These are phyloP conservation scores for Lachancea waltii DNA, from an alignment of 805 yeast genomes.

Conservation along the genomic window DNA sequence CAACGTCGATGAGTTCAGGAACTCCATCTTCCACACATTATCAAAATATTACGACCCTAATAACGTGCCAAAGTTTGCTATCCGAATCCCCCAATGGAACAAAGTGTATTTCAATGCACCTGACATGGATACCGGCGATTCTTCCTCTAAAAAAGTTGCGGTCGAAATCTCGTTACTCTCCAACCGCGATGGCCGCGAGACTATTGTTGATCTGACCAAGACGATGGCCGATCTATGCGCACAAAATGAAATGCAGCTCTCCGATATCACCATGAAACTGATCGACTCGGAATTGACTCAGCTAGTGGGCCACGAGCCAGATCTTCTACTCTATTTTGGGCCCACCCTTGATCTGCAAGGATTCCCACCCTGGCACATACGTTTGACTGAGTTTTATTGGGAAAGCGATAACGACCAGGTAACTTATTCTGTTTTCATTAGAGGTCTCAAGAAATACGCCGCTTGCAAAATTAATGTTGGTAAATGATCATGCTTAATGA, in stretches of 20 bases:
- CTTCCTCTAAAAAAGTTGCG: constrained; percentile 36
- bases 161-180: constrained; percentile 64
- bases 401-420: constrained; percentile 80
- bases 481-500: too few relatives aligned
- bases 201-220: constrained; percentile 80
- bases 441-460: constrained; percentile 71
- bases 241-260: constrained; percentile 49
- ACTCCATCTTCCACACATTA: constrained; percentile 52
- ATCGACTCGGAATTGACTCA: constrained; percentile 69
- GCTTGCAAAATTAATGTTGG: constrained; percentile 86
- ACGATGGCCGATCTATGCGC: constrained; percentile 74
- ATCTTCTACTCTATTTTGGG: constrained; percentile 73
- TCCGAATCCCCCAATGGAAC: constrained; percentile 65
- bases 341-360: constrained; percentile 89
- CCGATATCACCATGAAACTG: constrained; percentile 67
- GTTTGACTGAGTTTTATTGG: constrained; percentile 87
- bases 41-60: constrained; percentile 68
- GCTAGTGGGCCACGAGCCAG: constrained; percentile 89
- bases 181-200: constrained; percentile 78
- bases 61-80: constrained; percentile 53
- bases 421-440: constrained; percentile 72
- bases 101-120: constrained; percentile 33
- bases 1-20: constrained; percentile 48
- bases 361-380: constrained; percentile 96
- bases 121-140: constrained; percentile 33